phyloP scores from a whole-genome alignment of 805 yeast genomes.

The Suhomyces canberraensis region DNA sequence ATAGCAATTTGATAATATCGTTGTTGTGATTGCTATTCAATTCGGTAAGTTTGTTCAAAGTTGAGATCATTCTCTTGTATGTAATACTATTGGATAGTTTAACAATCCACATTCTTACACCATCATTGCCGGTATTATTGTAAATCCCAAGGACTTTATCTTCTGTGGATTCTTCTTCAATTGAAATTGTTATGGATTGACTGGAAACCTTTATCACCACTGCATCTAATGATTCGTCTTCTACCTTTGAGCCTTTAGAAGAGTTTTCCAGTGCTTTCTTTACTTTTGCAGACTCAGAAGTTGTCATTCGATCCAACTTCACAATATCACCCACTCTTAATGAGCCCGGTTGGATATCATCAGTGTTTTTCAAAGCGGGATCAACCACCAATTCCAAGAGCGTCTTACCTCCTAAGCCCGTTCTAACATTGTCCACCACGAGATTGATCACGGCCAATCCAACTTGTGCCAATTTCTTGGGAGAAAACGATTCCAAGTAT shows the following conservation, averaged over 20 bases:
- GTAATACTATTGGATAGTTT: constrained; percentile 67
- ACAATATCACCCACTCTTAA: constrained; percentile 78
- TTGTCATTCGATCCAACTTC: constrained; percentile 47
- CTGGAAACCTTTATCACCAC: constrained; percentile 58
- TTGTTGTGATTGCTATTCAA: constrained; percentile 32
- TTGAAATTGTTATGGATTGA: constrained; percentile 51
- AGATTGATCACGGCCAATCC: constrained; percentile 79
- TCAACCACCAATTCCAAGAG: constrained; percentile 63
- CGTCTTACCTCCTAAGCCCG: constrained; percentile 77
- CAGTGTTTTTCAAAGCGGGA: constrained; percentile 35
- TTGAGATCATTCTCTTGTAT: constrained; percentile 73
- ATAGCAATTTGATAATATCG: constrained; percentile 40
- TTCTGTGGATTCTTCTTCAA: constrained; percentile 53
- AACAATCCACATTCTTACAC: constrained; percentile 59
- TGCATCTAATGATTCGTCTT: constrained; percentile 46
- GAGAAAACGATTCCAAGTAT: constrained; percentile 39
- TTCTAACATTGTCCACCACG: constrained; percentile 54
- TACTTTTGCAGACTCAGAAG: constrained; percentile 13
- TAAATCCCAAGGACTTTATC: constrained; percentile 44
- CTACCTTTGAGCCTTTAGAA: constrained; percentile 15
- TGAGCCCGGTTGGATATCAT: constrained; percentile 44
- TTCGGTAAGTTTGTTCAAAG: constrained; percentile 64
- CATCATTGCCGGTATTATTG: constrained; percentile 38
- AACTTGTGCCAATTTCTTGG: constrained; percentile 60
- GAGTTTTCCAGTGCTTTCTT: constrained; percentile 26